A percentile compares a stretch with the other conserved stretches of the same genome.
Evolutionary conservation across 345 rosid genomes (phyloP).

Genomic region (Camelina laxa): DNA sequence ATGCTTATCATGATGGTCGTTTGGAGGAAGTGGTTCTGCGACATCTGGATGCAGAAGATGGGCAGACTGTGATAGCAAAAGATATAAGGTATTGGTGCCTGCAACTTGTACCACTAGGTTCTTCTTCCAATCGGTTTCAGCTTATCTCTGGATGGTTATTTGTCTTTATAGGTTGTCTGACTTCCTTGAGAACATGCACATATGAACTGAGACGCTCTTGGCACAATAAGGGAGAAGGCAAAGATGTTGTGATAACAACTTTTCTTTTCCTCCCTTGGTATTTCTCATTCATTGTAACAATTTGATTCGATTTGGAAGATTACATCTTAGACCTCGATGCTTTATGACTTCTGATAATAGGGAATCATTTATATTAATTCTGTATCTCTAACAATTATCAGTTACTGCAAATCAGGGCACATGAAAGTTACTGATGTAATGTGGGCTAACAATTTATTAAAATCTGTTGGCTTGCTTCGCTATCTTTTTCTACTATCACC

Average conservation of each 20-base stretch:
- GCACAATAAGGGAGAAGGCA: conserved; percentile 26
- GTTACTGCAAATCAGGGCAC: too few relatives aligned
- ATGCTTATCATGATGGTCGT: conserved; percentile 74
- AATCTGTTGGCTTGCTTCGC: not conserved
- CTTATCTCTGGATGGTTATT: conserved; percentile 26
- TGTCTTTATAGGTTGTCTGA: conserved; percentile 69
- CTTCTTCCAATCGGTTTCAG: conserved; percentile 7
- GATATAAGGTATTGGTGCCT: conserved; percentile 49
- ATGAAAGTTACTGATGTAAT: not conserved
- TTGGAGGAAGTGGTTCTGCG: conserved; percentile 78
- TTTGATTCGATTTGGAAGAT: conserved; percentile 26
- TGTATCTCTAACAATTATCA: conserved; percentile 4
- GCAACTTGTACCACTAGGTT: conserved; percentile 18
- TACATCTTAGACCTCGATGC: not conserved
- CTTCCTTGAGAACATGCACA: conserved; percentile 59
- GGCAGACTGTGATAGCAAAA: conserved; percentile 72
- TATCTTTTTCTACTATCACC: not conserved
- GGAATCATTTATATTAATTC: not conserved
- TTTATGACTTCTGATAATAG: conserved; percentile 3
- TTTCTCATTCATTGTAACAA: conserved; percentile 17
- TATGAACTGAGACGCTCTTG: conserved; percentile 37
- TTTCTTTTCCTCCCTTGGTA: not conserved
- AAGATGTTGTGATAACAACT: conserved; percentile 25
- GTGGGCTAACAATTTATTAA: not conserved
- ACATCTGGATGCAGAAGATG: conserved; percentile 84